phyloP scores from a whole-genome alignment of 2,329 filamentous ascomycete species.

The Pseudocercospora vitis region DNA sequence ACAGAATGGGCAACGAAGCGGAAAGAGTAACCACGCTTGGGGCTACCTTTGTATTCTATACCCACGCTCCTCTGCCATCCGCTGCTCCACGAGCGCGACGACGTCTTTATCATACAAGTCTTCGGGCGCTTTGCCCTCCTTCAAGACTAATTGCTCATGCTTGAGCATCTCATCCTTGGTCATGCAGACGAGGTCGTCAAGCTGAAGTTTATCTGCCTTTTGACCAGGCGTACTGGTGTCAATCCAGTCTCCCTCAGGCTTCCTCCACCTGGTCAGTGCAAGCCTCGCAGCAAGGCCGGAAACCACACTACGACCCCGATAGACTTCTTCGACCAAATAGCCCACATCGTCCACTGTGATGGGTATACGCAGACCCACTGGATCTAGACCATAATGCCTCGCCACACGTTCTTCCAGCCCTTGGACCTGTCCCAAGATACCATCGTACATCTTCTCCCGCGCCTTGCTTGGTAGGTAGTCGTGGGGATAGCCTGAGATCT shows the following conservation, averaged over 20 bases:
- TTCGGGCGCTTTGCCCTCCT: slow-evolving; percentile 64
- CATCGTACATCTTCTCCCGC: slow-evolving; percentile 89
- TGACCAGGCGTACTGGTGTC: slow-evolving; percentile 71
- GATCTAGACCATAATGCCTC: slow-evolving; percentile 53
- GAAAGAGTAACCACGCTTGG: neutral
- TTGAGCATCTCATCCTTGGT: slow-evolving; percentile 82
- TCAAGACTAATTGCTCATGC: slow-evolving; percentile 79
- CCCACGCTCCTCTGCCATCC: slow-evolving; percentile 62
- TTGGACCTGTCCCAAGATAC: slow-evolving; percentile 73
- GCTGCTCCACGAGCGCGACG: slow-evolving; percentile 65
- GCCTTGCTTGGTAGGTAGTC: slow-evolving; percentile 80
- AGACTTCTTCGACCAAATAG: slow-evolving; percentile 88
- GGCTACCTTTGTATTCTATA: neutral
- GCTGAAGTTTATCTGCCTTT: slow-evolving; percentile 67
- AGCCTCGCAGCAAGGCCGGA: slow-evolving; percentile 79
- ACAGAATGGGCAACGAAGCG: neutral
- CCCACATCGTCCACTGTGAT: slow-evolving; percentile 78
- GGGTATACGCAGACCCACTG: slow-evolving; percentile 74
- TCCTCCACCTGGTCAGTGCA: slow-evolving; percentile 76
- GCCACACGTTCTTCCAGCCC: slow-evolving; percentile 75
- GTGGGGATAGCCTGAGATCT: slow-evolving; percentile 76
- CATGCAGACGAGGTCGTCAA: slow-evolving; percentile 81
- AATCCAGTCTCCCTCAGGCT: slow-evolving; percentile 61
- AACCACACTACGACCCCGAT: slow-evolving; percentile 75
- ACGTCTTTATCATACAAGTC: slow-evolving; percentile 72